Evolutionary conservation across 2,329 filamentous ascomycete genomes (phyloP).

Genomic region (Epichloe sibirici): DNA sequence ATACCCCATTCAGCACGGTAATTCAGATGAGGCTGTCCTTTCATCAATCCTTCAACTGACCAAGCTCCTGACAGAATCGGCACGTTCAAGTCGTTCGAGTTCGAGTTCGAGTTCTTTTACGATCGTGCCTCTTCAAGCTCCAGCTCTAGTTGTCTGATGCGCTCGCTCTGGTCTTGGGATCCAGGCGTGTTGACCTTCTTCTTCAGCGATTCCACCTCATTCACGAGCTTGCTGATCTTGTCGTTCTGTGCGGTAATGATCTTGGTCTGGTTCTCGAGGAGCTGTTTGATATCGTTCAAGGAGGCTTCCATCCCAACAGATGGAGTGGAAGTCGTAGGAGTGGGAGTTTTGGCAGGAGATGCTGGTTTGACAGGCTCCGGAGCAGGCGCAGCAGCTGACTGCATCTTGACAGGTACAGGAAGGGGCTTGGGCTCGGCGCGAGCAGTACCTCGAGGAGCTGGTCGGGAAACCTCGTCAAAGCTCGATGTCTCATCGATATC

Average conservation of each 20-base stretch:
- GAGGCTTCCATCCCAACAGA: slow-evolving; percentile 43
- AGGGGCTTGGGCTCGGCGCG: slow-evolving; percentile 29
- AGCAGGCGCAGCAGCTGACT: slow-evolving; percentile 11
- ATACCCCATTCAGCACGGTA: background rate
- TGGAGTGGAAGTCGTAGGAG: slow-evolving; percentile 18
- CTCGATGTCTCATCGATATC: slow-evolving; percentile 59
- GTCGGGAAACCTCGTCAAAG: slow-evolving; percentile 78
- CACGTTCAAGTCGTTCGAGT: no score
- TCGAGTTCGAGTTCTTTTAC: slow-evolving; percentile 16
- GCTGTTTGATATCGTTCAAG: slow-evolving; percentile 62
- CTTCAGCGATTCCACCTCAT: slow-evolving; percentile 73
- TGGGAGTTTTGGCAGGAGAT: slow-evolving; percentile 20
- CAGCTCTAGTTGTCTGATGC: slow-evolving; percentile 54
- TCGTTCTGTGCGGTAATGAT: slow-evolving; percentile 67
- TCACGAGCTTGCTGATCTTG: slow-evolving; percentile 57
- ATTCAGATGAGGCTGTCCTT: background rate
- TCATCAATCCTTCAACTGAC: background rate
- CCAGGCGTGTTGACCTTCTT: slow-evolving; percentile 46
- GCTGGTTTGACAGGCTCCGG: slow-evolving; percentile 17
- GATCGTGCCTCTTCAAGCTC: slow-evolving; percentile 54
- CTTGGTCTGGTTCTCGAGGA: slow-evolving; percentile 66
- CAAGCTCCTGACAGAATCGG: no score
- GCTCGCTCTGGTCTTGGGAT: slow-evolving; percentile 51
- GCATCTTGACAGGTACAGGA: slow-evolving; percentile 21
- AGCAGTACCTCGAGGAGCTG: slow-evolving; percentile 45